Base-by-base conservation (phyloP, 345 rosid species). In the Salix exigua region DNA sequence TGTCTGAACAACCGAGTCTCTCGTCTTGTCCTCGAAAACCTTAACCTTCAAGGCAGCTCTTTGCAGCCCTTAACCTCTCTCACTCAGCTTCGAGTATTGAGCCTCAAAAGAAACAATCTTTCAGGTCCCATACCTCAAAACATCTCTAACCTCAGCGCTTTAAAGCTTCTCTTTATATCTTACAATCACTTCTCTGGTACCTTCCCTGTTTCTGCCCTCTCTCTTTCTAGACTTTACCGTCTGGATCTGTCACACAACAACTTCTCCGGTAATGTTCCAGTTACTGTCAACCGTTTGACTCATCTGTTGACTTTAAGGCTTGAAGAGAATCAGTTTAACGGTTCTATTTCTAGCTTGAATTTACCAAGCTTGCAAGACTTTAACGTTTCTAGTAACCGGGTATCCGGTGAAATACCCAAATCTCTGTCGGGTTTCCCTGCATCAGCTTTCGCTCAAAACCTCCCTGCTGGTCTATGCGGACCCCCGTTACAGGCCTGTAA, bases 241-340 rank as follows among this genome's bases (percentile, higher is more conserved):
- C 86, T 94, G 68, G 97, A 92, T 87, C 94, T 94, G 81, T 91
- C 98, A 18, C 84, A 72, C 78, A 94, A 94, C 83, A 88, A 84
- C 83, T 83, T 94, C 74, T 86, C 93, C 68, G 96, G 98, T n/a
- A 76, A 79, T 80, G 68, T 94, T 69, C 97, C 96, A 16, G 42
- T 64, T 8, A 30, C 66, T 12, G 16, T 92, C 64, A 86, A 84
- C 78, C 86, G 60, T 23, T 87, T 90, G 85, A 84, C 92, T 14
- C 95, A 90, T 81, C 88, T 94, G 77, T 85, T 91, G 78, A 92
- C 98, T 65, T 90, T 91, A 23, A 88, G 94, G 73, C 85, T 92
- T 25, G 93, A 94, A 46, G 82, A 53, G 46, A 94, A 94, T 82
- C 77, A 62, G 77, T 88, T 94, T 67, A 76, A 90, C 2, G 95